Base-by-base conservation (phyloP, 805 yeast genomes). In the Candida vartiovaarae region DNA sequence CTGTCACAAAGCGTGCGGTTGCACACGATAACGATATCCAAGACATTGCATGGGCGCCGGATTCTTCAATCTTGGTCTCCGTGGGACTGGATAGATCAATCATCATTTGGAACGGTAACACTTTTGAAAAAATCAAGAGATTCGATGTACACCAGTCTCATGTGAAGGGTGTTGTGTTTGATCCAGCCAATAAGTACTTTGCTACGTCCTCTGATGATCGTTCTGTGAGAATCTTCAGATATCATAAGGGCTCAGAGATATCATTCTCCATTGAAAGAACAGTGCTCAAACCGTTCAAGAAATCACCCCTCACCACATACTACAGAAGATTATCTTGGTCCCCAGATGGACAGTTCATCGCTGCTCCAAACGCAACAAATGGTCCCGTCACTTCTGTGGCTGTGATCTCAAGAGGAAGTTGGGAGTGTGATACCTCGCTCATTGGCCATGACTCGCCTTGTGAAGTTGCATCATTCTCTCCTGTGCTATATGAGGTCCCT, bases 11-110 rank as follows among this genome's bases (percentile, higher is more conserved):
- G 55, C 75, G 98, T 55, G 73, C 89, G 11, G 96, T 88, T 20
- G 99, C 97, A 1, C 99, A 93, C 63, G 98, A 93, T 51, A 93
- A 91, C 59, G 99, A 93, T 67, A 86, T 93, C 40, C 99, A 93
- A 62, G 99, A 93, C 63, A 82, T 93, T 52, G 95, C 96, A 36
- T 93, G 99, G 98, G 85, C 96, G 2, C 97, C 98, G 0, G 98
- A 91, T 59, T 84, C 95, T 4, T 77, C 87, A 32, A 77, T 93
- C 25, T 67, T 93, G 38, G 96, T 93, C 15, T 84, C 96, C 1
- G 99, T 91, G 8, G 99, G 99, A 0, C 70, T 93, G 45, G 99
- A 93, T 64, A 72, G 96, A 57, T 84, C 93, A 36, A 86, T 93
- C 42, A 85, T 91, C 38, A 81, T 93, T 9, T 93, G 98, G 97